Evolutionary conservation across 441 rosid genomes (phyloP).

Genomic region (Rhodomyrtus psidioides): DNA sequence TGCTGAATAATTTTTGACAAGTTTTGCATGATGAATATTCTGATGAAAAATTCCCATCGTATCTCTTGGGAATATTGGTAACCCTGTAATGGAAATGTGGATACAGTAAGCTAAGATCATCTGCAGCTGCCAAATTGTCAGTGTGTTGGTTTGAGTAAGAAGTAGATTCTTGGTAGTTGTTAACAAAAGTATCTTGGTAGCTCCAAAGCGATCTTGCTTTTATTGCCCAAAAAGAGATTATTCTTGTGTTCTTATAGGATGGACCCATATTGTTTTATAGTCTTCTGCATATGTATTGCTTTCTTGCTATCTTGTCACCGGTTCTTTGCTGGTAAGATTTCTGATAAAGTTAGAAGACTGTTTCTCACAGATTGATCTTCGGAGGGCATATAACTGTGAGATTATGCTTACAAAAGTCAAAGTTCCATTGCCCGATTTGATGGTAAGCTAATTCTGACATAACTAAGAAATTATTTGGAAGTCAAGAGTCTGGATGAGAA

Average conservation of each 20-base stretch:
- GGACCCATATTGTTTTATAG: not conserved
- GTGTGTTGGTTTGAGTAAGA: not conserved
- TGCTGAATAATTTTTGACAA: not conserved
- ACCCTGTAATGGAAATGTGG: not conserved
- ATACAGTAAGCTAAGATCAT: not conserved
- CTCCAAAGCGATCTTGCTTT: not conserved
- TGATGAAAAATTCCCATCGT: not conserved
- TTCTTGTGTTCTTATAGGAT: not conserved
- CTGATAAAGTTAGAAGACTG: not conserved
- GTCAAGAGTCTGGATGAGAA: not conserved
- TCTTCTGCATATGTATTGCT: not conserved
- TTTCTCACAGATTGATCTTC: conserved; percentile 75
- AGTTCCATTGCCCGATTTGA: conserved; percentile 71
- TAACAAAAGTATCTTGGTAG: not conserved
- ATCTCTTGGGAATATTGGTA: not conserved
- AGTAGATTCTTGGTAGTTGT: not conserved
- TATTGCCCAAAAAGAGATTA: not conserved
- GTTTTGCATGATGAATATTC: not conserved
- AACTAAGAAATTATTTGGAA: not conserved
- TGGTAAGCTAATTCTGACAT: conserved; percentile 39
- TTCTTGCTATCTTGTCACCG: not conserved
- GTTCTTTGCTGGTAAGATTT: not conserved
- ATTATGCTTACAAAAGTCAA: conserved; percentile 99
- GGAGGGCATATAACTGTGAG: conserved; percentile 95
- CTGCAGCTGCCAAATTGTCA: not conserved